These are phyloP conservation scores for Lanmaoa rubissima DNA, from an alignment of 768 basidiomycete species.

Conservation along the genomic window DNA sequence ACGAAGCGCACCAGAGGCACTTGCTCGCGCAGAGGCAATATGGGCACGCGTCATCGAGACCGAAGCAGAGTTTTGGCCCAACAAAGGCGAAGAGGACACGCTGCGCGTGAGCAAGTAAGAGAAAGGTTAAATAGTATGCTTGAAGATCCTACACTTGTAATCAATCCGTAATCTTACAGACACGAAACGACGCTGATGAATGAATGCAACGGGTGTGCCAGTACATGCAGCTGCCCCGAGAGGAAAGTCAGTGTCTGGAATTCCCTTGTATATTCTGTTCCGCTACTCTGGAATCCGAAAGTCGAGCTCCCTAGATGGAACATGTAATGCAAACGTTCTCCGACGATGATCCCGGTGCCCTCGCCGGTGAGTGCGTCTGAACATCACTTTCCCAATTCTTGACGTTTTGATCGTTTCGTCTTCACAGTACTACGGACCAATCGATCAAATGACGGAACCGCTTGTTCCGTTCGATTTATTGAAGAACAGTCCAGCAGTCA, in stretches of 20 bases:
- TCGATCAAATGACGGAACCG: no score
- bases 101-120: conserved; percentile 1
- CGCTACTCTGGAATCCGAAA: no score
- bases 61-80: conserved; percentile 61
- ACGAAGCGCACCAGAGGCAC: conserved; percentile 6
- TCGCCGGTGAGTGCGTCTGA: no score
- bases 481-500: no score
- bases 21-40: conserved; percentile 43
- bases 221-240: neutral
- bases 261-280: no score
- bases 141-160: neutral
- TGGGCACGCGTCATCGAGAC: conserved; percentile 61
- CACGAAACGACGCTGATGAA: neutral
- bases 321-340: no score
- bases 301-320: no score
- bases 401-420: no score
- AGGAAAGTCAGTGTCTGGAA: neutral
- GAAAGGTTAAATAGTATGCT: neutral
- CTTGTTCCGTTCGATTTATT: no score
- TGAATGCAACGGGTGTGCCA: neutral
- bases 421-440: no score
- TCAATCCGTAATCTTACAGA: neutral
- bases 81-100: conserved; percentile 35
- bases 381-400: no score
- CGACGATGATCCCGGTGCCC: no score